Conservation (phyloP, 1,284 basidiomycete genomes). For the Melanopsichium pennsylvanicum region DNA sequence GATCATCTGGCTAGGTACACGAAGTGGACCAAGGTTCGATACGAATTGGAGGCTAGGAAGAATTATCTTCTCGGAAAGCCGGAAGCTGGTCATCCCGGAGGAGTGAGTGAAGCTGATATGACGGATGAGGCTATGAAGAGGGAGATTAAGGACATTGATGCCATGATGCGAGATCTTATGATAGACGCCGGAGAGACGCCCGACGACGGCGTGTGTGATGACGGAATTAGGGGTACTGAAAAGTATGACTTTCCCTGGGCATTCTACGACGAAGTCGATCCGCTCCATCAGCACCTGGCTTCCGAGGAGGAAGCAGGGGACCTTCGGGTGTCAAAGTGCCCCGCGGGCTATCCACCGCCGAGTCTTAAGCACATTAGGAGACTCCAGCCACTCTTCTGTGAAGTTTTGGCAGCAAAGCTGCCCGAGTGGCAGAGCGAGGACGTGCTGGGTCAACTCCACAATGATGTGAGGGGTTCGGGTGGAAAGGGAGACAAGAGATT, state of each 20-base stretch:
- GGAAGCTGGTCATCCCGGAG: conserved; percentile 41
- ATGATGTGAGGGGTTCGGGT: not conserved
- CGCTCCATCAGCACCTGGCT: conserved; percentile 48
- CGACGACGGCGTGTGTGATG: conserved; percentile 54
- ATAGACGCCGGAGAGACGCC: conserved; percentile 39
- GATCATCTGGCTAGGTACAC: conserved; percentile 51
- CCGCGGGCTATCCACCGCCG: conserved; percentile 25
- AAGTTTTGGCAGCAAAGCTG: conserved; percentile 51
- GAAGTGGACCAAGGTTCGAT: conserved; percentile 63
- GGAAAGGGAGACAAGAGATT: conserved; percentile 2
- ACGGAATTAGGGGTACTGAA: conserved; percentile 58
- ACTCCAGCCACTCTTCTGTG: conserved; percentile 54
- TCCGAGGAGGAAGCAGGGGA: conserved; percentile 23
- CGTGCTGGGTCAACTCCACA: conserved; percentile 27
- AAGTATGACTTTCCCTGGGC: conserved; percentile 56
- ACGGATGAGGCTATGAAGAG: conserved; percentile 38
- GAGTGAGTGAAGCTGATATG: conserved; percentile 44
- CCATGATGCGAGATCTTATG: conserved; percentile 55
- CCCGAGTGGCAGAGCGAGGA: conserved; percentile 58
- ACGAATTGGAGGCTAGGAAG: conserved; percentile 60
- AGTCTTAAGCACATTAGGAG: conserved; percentile 48
- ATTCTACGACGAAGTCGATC: conserved; percentile 56
- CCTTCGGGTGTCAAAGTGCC: conserved; percentile 17
- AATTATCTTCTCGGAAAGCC: conserved; percentile 55
- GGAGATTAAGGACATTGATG: conserved; percentile 52